These are phyloP conservation scores for Pseudopithomyces chartarum DNA, from an alignment of 2,329 filamentous ascomycete species.

Conservation along the genomic window DNA sequence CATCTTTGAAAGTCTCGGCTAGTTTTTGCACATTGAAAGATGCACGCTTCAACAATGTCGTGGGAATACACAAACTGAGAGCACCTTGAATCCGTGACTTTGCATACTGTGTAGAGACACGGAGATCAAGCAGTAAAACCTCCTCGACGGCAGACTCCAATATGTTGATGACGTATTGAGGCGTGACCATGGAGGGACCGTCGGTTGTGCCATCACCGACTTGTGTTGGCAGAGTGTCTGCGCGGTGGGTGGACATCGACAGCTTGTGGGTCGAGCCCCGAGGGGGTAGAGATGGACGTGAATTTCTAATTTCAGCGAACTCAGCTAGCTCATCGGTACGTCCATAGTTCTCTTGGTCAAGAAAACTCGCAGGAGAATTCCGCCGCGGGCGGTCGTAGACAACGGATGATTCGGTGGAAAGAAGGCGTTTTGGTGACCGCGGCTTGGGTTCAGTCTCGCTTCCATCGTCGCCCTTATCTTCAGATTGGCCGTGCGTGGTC, in stretches of 20 bases:
- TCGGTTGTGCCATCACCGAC: slow-evolving; percentile 29
- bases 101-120: slow-evolving; percentile 82
- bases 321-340: slow-evolving; percentile 41
- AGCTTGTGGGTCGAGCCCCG: slow-evolving; percentile 20
- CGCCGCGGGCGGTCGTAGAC: slow-evolving; percentile 51
- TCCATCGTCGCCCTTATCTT: slow-evolving; percentile 26
- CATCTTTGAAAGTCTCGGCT: slow-evolving; percentile 80
- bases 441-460: slow-evolving; percentile 27
- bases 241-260: slow-evolving; percentile 39
- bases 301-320: slow-evolving; percentile 38
- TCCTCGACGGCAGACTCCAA: slow-evolving; percentile 54
- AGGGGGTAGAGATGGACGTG: slow-evolving; percentile 39
- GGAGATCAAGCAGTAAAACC: slow-evolving; percentile 79
- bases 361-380: slow-evolving; percentile 53
- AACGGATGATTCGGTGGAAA: slow-evolving; percentile 50
- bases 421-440: slow-evolving; percentile 55
- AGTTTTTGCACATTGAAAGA: slow-evolving; percentile 90
- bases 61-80: slow-evolving; percentile 92
- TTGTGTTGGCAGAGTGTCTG: slow-evolving; percentile 52
- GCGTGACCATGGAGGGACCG: slow-evolving; percentile 50
- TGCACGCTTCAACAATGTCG: slow-evolving; percentile 85
- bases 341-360: slow-evolving; percentile 37
- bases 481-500: slow-evolving; percentile 18
- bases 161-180: slow-evolving; percentile 56
- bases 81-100: slow-evolving; percentile 77